Evolutionary conservation across 1,284 basidiomycete genomes (phyloP), one percentile per base, ranked within the genome.

Genomic region (Xanthoconium separans): DNA sequence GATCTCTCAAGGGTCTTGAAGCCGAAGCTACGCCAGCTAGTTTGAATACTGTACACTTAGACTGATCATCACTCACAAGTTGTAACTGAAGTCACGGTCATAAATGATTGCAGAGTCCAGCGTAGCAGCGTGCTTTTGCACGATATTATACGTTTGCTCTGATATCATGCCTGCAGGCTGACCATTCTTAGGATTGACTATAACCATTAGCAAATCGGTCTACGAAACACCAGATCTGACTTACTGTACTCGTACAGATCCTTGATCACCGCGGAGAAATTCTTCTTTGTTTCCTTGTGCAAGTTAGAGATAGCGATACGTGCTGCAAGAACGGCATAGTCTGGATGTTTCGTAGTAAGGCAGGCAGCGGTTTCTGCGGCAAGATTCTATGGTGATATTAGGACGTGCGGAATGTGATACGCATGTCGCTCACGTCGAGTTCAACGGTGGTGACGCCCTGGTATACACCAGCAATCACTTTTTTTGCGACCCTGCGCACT

Each of bases 1-100:
- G 96, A 98, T 37, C 97, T 90, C 76, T 99, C 97, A 33, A 99
- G 87, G 1, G 97, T 99, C 76, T 99, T 99, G 85, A 99, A 99
- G 27, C 96, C 96, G 67, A 99, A 99, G 76, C 93, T 95, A 67
- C 5, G 33, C 45, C 3, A 40, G 3, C 34, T 29, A 22, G 55
- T 58, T 27, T 50, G 52, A 52, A 47, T 22, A n/a, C 41, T 13
- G 44, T 13, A 18, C 40, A n/a, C 37, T 20, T 16, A 46, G 34
- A 29, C 2, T 39, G 27, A 44, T 8, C 6, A 59, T 70, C 10
- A 73, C 84, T 47, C 58, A 93, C 91, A 78, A 96, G 74, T 95
- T 95, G 77, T 98, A 98, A 73, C 86, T 91, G 78, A 99, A 99
- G 75, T 99, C 96, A 48, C 97, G 93, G 69, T 97, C 91, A 74